Conservation (phyloP, 2,329 filamentous ascomycete species). For the Myriosclerotinia scirpicola region DNA sequence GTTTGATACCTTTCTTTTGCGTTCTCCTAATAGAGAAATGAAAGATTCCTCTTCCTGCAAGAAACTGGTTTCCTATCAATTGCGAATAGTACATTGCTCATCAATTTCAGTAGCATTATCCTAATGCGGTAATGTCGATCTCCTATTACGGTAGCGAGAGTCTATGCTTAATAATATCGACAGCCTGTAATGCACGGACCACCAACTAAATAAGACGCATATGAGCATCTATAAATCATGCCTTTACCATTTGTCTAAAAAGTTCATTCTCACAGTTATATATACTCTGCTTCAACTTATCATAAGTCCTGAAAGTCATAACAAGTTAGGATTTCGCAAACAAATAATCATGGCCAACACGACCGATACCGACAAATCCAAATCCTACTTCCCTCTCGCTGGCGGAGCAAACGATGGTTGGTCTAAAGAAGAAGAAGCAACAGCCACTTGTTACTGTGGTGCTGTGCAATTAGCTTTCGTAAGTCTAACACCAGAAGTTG, state of each 20-base stretch:
- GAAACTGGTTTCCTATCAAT: too few relatives aligned
- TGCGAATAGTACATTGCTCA: too few relatives aligned
- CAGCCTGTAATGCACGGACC: background rate
- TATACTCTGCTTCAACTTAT: background rate
- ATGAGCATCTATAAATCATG: background rate
- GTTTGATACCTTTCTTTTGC: too few relatives aligned
- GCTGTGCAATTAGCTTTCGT: conserved; percentile 55
- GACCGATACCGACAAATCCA: conserved; percentile 17
- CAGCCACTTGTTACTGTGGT: conserved; percentile 60
- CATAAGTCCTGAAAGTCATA: background rate
- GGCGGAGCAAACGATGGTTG: conserved; percentile 46
- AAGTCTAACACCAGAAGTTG: conserved; percentile 33
- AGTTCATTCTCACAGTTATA: background rate
- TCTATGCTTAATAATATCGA: too few relatives aligned
- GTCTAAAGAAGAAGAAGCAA: conserved; percentile 50
- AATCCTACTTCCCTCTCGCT: conserved; percentile 44
- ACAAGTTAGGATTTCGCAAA: background rate
- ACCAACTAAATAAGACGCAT: background rate
- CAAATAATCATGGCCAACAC: background rate
- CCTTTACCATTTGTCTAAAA: too few relatives aligned
- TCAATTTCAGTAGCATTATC: conserved; percentile 4
- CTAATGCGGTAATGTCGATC: background rate
- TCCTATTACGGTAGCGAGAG: conserved; percentile 16
- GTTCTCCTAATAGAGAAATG: too few relatives aligned
- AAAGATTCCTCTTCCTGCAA: too few relatives aligned